phyloP scores from a whole-genome alignment of 352 stramenopile genomes.

The Globisporangium orthogonon region DNA sequence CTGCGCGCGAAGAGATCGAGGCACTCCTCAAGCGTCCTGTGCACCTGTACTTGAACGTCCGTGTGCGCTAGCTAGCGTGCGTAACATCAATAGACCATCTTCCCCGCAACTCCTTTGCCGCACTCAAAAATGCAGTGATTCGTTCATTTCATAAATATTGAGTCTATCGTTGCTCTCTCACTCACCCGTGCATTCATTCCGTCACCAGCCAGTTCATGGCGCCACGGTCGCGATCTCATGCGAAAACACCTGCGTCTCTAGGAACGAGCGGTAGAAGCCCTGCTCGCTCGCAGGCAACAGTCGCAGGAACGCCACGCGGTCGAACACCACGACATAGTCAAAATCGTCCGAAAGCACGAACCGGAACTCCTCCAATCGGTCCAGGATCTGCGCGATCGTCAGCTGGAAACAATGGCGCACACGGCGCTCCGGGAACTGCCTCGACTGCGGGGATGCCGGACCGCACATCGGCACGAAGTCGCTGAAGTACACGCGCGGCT shows the following conservation, averaged over 20 bases:
- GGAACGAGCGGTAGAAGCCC: slow-evolving; percentile 68
- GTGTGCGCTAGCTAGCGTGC: slow-evolving; percentile 30
- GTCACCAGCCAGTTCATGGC: slow-evolving; percentile 9
- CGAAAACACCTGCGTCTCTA: slow-evolving; percentile 85
- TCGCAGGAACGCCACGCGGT: slow-evolving; percentile 61
- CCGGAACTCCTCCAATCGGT: slow-evolving; percentile 65
- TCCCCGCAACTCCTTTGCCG: no score
- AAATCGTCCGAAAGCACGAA: slow-evolving; percentile 86
- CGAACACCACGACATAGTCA: slow-evolving; percentile 84
- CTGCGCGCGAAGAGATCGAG: slow-evolving; percentile 72
- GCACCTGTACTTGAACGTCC: slow-evolving; percentile 84
- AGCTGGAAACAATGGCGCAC: slow-evolving; percentile 57
- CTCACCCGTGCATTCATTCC: background rate
- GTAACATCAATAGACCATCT: background rate
- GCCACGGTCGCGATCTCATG: slow-evolving; percentile 72
- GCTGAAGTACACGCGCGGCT: slow-evolving; percentile 71
- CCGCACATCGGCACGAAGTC: slow-evolving; percentile 68
- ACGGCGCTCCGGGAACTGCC: slow-evolving; percentile 44
- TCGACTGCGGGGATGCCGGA: slow-evolving; percentile 17
- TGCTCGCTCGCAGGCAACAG: slow-evolving; percentile 43
- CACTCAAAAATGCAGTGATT: no score
- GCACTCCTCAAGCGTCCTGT: slow-evolving; percentile 57
- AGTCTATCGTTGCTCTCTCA: background rate
- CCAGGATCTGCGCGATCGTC: slow-evolving; percentile 41
- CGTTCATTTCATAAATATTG: background rate